Evolutionary conservation across 2,329 filamentous ascomycete genomes (phyloP), one percentile per base, ranked within the genome.

Genomic region (Colletotrichum endophyticum): DNA sequence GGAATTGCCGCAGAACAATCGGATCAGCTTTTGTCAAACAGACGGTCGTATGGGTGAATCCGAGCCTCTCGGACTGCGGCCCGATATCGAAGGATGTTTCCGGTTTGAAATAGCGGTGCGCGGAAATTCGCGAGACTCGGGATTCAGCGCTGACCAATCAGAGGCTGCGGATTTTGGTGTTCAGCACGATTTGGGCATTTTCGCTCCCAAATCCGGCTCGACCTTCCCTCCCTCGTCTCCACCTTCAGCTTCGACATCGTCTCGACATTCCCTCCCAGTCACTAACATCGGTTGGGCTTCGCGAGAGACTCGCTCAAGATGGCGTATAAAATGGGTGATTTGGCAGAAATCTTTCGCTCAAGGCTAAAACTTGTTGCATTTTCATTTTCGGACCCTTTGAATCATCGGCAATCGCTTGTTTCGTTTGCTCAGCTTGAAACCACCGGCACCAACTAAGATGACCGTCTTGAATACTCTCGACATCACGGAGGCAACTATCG

Each of bases 401-500:
- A 53, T 25, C 44, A 53, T 22, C 44, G 44, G n/a, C 44, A 53
- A 7, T 53, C 11, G 3, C n/a, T 22, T 53, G 44, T 53, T 53
- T 53, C 44, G 15, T 12, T 30, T 30, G 16, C 22, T n/a, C 25
- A 32, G 2, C 16, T n/a, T n/a, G 16, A 13, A n/a, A 13, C 8
- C 16, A 15, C 11, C 6, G 44, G n/a, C 44, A 53, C 12, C 16
- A 32, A 25, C 19, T 4, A 66, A 25, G 6, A 74, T 74, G 59
- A 25, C 32, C 13, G n/a, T 27, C 30, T 2, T 16, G 16, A 44
- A 49, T 9, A n/a, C 39, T 15, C 27, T 81, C 59, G 66, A 78
- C 59, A 74, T 83, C 8, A 80, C 82, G 5, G 79, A 81, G 32
- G 81, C 82, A 6, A 77, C 76, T 6, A 79, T 83, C 32, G 66